Evolutionary conservation across 2,329 filamentous ascomycete genomes (phyloP).

Genomic region (Colletotrichum shisoi): DNA sequence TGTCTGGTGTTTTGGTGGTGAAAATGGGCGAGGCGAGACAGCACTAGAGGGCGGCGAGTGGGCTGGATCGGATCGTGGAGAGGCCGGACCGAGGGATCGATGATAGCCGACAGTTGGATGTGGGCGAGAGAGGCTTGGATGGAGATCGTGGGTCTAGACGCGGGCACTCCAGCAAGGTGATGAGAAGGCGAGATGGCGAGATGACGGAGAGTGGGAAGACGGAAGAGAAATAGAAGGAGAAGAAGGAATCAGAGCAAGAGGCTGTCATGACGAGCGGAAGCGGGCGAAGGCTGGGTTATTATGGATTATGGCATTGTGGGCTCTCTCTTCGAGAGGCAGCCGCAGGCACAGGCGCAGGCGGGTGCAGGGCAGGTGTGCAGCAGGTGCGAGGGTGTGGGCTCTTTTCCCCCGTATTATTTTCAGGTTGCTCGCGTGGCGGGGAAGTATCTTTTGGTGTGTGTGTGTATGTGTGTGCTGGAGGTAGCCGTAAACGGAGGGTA

Average conservation of each 20-base stretch:
- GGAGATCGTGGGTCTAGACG: not conserved
- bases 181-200: not conserved
- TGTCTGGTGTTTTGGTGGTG: not conserved
- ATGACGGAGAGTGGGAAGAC: not conserved
- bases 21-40: constrained; percentile 32
- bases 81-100: not conserved
- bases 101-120: not conserved
- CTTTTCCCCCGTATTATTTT: constrained; percentile 33
- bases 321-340: constrained; percentile 4
- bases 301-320: constrained; percentile 33
- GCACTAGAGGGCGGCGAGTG: constrained; percentile 22
- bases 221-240: constrained; percentile 4
- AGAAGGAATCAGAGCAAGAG: constrained; percentile 9
- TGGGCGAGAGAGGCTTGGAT: constrained; percentile 5
- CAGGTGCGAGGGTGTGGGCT: constrained; percentile 4
- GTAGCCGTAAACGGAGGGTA: constrained; percentile 8
- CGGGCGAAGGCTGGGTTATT: constrained; percentile 37
- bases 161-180: constrained; percentile 4
- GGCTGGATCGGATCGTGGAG: constrained; percentile 34
- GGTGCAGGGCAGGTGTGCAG: constrained; percentile 13
- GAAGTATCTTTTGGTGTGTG: constrained; percentile 23
- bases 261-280: constrained; percentile 24
- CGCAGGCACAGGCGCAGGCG: not conserved
- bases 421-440: constrained; percentile 36
- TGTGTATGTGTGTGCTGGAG: constrained; percentile 3